Evolutionary conservation across 805 yeast species (phyloP).

Genomic region (Starmerella khaoyaiensis): DNA sequence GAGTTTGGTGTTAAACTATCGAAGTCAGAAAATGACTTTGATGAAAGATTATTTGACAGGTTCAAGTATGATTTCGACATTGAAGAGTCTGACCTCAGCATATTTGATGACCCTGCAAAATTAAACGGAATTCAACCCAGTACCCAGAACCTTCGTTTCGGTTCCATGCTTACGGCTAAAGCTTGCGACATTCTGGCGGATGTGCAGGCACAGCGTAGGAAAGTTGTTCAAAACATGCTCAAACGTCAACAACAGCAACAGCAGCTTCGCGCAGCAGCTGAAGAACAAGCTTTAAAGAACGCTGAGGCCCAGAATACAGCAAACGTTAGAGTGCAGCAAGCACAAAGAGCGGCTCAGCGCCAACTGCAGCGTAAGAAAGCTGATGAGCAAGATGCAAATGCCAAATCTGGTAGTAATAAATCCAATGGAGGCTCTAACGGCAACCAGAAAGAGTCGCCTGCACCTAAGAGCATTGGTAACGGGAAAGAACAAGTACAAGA

Average conservation of each 20-base stretch:
- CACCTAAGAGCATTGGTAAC: no score
- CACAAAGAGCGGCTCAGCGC: conserved; percentile 13
- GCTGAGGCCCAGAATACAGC: conserved; percentile 20
- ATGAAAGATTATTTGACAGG: conserved; percentile 39
- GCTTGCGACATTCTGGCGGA: conserved; percentile 70
- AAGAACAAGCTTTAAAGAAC: conserved; percentile 26
- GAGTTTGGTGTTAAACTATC: conserved; percentile 5
- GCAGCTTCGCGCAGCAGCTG: conserved; percentile 25
- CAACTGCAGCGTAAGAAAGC: conserved; percentile 17
- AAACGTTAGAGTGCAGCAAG: conserved; percentile 13
- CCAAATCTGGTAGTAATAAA: not conserved
- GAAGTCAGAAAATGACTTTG: conserved; percentile 24
- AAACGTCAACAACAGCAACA: conserved; percentile 28
- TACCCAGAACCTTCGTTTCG: conserved; percentile 82
- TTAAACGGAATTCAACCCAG: conserved; percentile 72
- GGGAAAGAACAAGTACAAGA: not conserved
- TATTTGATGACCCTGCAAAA: conserved; percentile 62
- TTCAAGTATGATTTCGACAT: conserved; percentile 58
- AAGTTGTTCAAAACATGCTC: conserved; percentile 30
- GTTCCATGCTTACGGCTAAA: conserved; percentile 78
- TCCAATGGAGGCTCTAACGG: not conserved
- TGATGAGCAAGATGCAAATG: not conserved
- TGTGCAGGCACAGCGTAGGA: conserved; percentile 61
- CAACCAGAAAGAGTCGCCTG: not conserved
- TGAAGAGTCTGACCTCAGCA: conserved; percentile 1